Conservation (phyloP, 495 filamentous ascomycete genomes). For the Aspergillus campestris region DNA sequence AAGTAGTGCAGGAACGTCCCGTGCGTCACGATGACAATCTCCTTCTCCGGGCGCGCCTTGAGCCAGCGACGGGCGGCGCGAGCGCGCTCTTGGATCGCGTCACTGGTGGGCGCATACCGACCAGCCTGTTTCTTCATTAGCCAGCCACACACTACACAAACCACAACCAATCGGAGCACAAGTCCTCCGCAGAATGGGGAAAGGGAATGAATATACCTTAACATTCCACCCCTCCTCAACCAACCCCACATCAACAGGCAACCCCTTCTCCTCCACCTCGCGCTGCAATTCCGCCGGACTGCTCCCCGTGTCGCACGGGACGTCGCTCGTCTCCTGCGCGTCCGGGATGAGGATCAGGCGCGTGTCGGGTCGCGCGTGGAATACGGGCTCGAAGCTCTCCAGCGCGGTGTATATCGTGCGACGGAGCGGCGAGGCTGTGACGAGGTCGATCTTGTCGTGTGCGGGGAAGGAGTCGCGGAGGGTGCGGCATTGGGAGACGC, state of each 20-base stretch:
- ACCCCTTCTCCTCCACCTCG: slow-evolving; percentile 50
- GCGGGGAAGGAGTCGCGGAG: slow-evolving; percentile 56
- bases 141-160: background rate
- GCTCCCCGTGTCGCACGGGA: slow-evolving; percentile 75
- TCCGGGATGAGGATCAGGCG: slow-evolving; percentile 66
- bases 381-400: slow-evolving; percentile 53
- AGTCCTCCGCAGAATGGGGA: no score
- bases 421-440: slow-evolving; percentile 75
- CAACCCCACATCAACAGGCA: slow-evolving; percentile 53
- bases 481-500: slow-evolving; percentile 62
- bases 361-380: slow-evolving; percentile 36
- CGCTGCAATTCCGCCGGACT: slow-evolving; percentile 43
- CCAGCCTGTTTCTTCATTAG: slow-evolving; percentile 18
- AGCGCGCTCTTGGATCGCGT: slow-evolving; percentile 55
- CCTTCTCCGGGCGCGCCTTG: slow-evolving; percentile 44
- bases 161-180: background rate
- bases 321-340: slow-evolving; percentile 67
- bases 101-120: slow-evolving; percentile 49
- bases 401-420: slow-evolving; percentile 80
- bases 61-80: slow-evolving; percentile 59
- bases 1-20: slow-evolving; percentile 69
- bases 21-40: slow-evolving; percentile 67
- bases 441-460: slow-evolving; percentile 55
- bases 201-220: no score
- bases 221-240: slow-evolving; percentile 61